Percentiles rank a stretch among this genome's conserved stretches.
These are phyloP conservation scores for Eimeria tenella DNA, from an alignment of 169 alveolate species.

Conservation along the genomic window DNA sequence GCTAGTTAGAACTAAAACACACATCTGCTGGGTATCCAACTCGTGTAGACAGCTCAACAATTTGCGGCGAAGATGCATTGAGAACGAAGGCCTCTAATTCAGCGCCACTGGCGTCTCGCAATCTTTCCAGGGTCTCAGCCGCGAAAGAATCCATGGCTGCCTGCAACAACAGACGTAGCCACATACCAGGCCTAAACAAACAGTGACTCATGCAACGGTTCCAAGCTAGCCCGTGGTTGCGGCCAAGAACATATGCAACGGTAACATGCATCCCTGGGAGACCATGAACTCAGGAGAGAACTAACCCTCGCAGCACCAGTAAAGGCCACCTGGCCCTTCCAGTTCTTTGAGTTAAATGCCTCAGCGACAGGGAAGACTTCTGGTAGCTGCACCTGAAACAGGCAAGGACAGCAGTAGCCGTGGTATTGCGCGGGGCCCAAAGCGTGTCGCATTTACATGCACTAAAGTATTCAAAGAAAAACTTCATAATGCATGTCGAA, in stretches of 20 bases:
- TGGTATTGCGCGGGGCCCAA: too few species aligned
- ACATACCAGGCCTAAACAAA: not conserved
- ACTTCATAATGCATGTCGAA: too few species aligned
- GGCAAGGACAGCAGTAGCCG: not conserved
- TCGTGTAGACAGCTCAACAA: conserved; percentile 43
- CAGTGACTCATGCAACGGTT: too few species aligned
- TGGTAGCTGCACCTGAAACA: conserved; percentile 63
- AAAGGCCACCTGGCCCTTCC: conserved; percentile 78
- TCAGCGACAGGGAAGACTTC: conserved; percentile 74
- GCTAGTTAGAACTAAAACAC: not conserved
- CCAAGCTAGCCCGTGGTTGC: too few species aligned
- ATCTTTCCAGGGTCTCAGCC: conserved; percentile 34
- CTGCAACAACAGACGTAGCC: conserved; percentile 20
- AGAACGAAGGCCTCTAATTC: conserved; percentile 46
- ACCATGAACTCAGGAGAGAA: too few species aligned
- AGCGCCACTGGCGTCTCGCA: conserved; percentile 56
- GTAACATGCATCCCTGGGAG: too few species aligned
- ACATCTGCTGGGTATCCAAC: conserved; percentile 58
- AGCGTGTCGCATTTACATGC: too few species aligned
- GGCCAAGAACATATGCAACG: too few species aligned
- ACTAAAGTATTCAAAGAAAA: too few species aligned
- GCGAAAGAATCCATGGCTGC: conserved; percentile 57
- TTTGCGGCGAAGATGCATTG: conserved; percentile 44
- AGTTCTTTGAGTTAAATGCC: conserved; percentile 76
- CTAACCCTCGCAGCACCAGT: conserved; percentile 63